These are phyloP conservation scores for Aspergillus transmontanensis DNA, from an alignment of 2,329 filamentous ascomycete genomes.

Conservation along the genomic window DNA sequence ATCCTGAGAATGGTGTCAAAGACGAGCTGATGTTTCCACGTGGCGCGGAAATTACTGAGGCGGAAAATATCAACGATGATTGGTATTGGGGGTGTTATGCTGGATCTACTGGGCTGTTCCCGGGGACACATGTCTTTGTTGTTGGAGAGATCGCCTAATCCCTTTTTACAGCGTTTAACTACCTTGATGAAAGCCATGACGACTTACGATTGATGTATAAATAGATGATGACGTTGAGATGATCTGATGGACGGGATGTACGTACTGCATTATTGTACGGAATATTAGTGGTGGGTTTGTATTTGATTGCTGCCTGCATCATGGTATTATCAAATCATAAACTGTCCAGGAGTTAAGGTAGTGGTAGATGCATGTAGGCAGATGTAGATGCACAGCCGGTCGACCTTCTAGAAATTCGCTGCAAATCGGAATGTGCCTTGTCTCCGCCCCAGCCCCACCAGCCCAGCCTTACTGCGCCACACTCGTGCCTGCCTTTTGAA, in stretches of 20 bases:
- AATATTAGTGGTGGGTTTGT: not conserved
- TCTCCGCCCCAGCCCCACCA: not conserved
- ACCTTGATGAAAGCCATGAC: not conserved
- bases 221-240: slow-evolving; percentile 1
- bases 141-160: slow-evolving; percentile 39
- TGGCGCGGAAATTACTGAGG: slow-evolving; percentile 79
- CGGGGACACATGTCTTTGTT: slow-evolving; percentile 70
- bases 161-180: not conserved
- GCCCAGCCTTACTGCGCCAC: slow-evolving; percentile 3
- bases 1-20: slow-evolving; percentile 56
- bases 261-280: not conserved
- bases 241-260: not conserved
- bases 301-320: not conserved
- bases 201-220: slow-evolving; percentile 3
- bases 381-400: not conserved
- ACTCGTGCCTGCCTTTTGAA: not conserved
- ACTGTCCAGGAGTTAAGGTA: not conserved
- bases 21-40: slow-evolving; percentile 86
- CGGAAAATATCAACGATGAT: slow-evolving; percentile 84
- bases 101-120: slow-evolving; percentile 77
- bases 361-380: not conserved
- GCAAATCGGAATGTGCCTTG: not conserved
- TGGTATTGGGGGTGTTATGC: slow-evolving; percentile 90
- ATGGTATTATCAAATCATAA: not conserved
- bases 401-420: not conserved